Percentiles rank a stretch among this genome's conserved stretches.
Conservation (phyloP, 352 stramenopile species). For the Phytopythium ostracodes region DNA sequence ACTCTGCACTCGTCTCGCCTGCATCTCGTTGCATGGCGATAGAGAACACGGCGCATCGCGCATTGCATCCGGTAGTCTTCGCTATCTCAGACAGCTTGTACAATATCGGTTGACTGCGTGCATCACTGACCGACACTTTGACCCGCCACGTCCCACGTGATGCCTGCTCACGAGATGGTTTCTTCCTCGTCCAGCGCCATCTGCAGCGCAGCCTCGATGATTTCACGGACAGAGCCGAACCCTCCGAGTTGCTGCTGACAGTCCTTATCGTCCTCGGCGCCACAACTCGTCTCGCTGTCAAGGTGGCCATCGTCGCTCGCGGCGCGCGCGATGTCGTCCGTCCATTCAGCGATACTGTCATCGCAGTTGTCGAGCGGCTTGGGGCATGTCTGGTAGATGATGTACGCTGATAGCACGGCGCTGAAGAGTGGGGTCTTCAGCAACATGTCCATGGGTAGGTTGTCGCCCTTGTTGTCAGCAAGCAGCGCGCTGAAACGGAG, state of each 20-base stretch:
- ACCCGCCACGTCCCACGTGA: no score
- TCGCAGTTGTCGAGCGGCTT: slow-evolving; percentile 14
- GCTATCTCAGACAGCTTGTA: no score
- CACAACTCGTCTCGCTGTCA: background rate
- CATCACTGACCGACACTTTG: no score
- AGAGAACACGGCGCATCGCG: background rate
- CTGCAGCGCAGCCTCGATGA: slow-evolving; percentile 57
- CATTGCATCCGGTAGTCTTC: background rate
- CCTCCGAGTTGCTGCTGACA: slow-evolving; percentile 18
- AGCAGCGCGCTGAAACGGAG: slow-evolving; percentile 54
- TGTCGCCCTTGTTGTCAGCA: slow-evolving; percentile 59
- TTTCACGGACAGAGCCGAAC: slow-evolving; percentile 33
- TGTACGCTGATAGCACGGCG: slow-evolving; percentile 60
- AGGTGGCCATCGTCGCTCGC: slow-evolving; percentile 1
- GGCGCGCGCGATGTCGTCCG: slow-evolving; percentile 15
- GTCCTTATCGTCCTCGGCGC: slow-evolving; percentile 6
- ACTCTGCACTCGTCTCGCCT: background rate
- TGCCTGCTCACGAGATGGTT: background rate
- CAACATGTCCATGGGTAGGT: slow-evolving; percentile 59
- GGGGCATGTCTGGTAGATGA: slow-evolving; percentile 39
- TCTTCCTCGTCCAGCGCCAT: slow-evolving; percentile 66
- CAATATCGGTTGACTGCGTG: no score
- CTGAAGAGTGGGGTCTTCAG: slow-evolving; percentile 57
- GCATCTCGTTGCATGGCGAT: background rate
- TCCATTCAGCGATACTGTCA: slow-evolving; percentile 12